These are phyloP conservation scores for Trichocomaceae sp. DNA, from an alignment of 2,329 filamentous ascomycete species.

Conservation along the genomic window DNA sequence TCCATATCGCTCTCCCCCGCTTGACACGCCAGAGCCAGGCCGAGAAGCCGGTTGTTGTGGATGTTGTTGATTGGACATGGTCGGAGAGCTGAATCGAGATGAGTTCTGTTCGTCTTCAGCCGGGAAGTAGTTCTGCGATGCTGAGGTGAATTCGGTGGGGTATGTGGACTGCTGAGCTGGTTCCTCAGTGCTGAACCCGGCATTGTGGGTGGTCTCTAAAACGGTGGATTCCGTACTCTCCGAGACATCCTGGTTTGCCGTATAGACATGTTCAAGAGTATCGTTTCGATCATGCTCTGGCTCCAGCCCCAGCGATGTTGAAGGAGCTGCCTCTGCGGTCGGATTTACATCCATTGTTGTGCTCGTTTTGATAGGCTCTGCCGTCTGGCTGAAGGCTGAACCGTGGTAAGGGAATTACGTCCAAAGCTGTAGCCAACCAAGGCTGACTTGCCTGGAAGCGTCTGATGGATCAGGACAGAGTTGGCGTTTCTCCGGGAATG, in stretches of 20 bases:
- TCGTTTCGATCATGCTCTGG: not conserved
- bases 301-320: not conserved
- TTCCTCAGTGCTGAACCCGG: slow-evolving; percentile 41
- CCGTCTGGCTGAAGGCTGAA: not conserved
- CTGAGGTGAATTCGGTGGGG: slow-evolving; percentile 35
- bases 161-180: slow-evolving; percentile 36
- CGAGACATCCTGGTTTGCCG: not conserved
- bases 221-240: slow-evolving; percentile 6
- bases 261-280: not conserved
- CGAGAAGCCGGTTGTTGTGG: slow-evolving; percentile 35
- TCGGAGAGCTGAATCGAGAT: slow-evolving; percentile 37
- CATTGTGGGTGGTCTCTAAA: slow-evolving; percentile 20
- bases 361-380: not conserved
- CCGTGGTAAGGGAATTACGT: not conserved
- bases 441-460: not conserved
- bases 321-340: slow-evolving; percentile 4
- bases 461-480: not conserved
- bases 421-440: not conserved
- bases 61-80: slow-evolving; percentile 35
- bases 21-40: slow-evolving; percentile 47
- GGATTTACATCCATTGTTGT: slow-evolving; percentile 9
- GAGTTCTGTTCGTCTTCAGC: slow-evolving; percentile 44
- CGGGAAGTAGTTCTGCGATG: slow-evolving; percentile 33
- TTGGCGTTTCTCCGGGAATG: not conserved
- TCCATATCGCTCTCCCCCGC: slow-evolving; percentile 38